Evolutionary conservation across 257 asterid genomes (phyloP).

Genomic region (Solanum lignicaule): DNA sequence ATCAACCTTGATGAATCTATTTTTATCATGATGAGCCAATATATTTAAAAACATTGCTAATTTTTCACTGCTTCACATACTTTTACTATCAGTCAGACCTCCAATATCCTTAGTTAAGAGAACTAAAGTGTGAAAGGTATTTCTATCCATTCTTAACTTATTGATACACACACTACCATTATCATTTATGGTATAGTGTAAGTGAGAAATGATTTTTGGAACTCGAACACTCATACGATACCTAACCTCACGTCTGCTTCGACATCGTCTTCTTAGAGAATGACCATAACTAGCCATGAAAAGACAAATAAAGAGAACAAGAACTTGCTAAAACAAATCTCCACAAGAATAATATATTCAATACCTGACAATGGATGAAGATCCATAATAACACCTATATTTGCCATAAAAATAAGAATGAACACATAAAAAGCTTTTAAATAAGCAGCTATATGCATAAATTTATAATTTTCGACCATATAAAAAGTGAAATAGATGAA

Average conservation of each 20-base stretch:
- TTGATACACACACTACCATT: no score
- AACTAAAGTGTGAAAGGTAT: no score
- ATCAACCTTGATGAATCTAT: background rate
- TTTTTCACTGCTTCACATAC: background rate
- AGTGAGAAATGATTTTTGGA: background rate
- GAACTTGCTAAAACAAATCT: no score
- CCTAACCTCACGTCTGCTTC: no score
- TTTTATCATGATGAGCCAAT: background rate
- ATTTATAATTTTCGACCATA: background rate
- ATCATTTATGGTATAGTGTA: background rate
- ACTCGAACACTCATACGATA: background rate
- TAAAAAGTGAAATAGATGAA: background rate
- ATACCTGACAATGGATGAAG: no score
- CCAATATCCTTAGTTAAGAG: no score
- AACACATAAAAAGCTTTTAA: background rate
- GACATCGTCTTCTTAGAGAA: background rate
- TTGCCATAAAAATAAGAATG: background rate
- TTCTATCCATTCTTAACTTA: no score
- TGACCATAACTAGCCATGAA: background rate
- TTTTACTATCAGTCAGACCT: background rate
- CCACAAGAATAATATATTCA: no score
- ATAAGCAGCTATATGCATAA: background rate
- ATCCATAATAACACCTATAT: background rate
- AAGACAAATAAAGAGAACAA: background rate
- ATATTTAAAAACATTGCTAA: no score